Evolutionary conservation across 371 early-diverging fungal genomes (phyloP).

Genomic region (Lichtheimia ramosa): DNA sequence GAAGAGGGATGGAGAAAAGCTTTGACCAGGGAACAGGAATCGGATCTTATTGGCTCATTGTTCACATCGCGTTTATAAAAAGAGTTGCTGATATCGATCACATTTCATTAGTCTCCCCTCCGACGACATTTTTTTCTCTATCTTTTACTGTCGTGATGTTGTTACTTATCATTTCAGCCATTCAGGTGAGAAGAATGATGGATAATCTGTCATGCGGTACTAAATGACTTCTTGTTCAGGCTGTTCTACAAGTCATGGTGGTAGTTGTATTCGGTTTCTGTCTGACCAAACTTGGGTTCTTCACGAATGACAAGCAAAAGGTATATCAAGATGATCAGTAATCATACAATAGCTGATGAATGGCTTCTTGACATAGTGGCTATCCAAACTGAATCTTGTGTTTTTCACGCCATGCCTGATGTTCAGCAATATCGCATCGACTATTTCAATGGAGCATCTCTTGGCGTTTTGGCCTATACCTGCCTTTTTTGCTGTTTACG

Average conservation of each 20-base stretch:
- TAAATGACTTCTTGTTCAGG: slow-evolving; percentile 23
- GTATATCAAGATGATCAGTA: slow-evolving; percentile 22
- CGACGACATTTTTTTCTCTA: neutral
- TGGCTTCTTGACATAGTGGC: slow-evolving; percentile 46
- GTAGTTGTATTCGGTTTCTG: slow-evolving; percentile 53
- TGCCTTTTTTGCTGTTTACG: slow-evolving; percentile 57
- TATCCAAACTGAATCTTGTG: slow-evolving; percentile 69
- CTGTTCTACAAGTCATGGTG: slow-evolving; percentile 61
- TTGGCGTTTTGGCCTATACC: slow-evolving; percentile 75
- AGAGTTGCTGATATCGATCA: too few species aligned
- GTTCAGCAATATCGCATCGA: slow-evolving; percentile 72
- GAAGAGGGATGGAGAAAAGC: neutral
- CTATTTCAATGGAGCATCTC: slow-evolving; percentile 58
- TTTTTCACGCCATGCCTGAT: slow-evolving; percentile 79
- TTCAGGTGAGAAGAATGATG: slow-evolving; percentile 9
- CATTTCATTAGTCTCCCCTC: neutral
- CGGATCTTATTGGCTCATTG: too few species aligned
- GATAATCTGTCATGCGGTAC: too few species aligned
- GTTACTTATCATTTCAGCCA: slow-evolving; percentile 16
- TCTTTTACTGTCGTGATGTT: slow-evolving; percentile 6
- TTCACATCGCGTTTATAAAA: too few species aligned
- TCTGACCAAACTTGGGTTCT: slow-evolving; percentile 47
- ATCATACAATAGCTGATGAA: neutral
- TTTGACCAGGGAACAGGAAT: too few species aligned
- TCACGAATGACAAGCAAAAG: slow-evolving; percentile 55